These are phyloP conservation scores for Lentinula sp. DNA, from an alignment of 768 basidiomycete genomes.

Conservation along the genomic window DNA sequence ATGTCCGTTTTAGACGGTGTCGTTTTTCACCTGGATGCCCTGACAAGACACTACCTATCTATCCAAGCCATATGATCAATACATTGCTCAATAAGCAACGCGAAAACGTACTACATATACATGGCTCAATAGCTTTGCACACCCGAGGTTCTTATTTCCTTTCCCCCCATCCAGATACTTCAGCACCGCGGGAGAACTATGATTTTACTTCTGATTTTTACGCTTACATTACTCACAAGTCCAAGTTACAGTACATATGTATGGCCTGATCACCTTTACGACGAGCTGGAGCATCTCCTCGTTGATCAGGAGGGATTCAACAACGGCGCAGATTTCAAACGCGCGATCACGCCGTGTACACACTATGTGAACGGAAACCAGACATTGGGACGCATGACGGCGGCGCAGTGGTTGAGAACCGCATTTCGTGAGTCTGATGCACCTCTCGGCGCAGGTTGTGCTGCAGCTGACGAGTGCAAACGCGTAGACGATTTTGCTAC, in stretches of 20 bases:
- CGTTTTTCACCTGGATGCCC: no score
- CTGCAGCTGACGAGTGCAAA: not conserved
- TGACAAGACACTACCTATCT: no score
- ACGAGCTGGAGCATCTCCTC: conserved; percentile 14
- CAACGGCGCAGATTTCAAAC: conserved; percentile 8
- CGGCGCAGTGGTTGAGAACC: conserved; percentile 12
- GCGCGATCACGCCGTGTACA: conserved; percentile 13
- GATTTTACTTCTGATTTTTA: not conserved
- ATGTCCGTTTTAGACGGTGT: no score
- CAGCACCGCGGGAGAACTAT: not conserved
- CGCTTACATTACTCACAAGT: not conserved
- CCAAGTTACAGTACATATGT: not conserved
- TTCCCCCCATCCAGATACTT: not conserved
- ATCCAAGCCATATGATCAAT: no score
- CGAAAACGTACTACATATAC: no score
- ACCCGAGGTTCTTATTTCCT: not conserved
- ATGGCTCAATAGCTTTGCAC: not conserved
- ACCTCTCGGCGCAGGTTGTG: not conserved
- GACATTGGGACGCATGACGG: conserved; percentile 11
- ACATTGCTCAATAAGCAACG: no score
- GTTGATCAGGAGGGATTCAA: conserved; percentile 14
- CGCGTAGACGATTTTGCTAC: conserved; percentile 16
- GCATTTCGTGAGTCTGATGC: conserved; percentile 10
- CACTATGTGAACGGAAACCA: conserved; percentile 13
- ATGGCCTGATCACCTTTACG: not conserved